Evolutionary conservation across 305 asterid species (phyloP).

Genomic region (Fraxinus platypoda): DNA sequence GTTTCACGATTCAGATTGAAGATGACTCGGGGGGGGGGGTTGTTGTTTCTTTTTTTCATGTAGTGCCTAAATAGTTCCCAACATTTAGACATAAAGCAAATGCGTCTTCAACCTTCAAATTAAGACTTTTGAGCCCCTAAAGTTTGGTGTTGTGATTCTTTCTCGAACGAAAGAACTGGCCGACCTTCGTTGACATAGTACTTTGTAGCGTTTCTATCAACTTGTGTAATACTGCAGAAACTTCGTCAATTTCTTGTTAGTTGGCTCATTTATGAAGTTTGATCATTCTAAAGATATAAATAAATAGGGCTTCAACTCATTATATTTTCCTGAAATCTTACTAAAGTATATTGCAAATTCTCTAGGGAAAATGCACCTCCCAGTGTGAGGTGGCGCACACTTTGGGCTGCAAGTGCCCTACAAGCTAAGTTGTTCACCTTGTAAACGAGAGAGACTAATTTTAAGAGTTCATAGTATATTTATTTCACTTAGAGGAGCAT

Average conservation of each 20-base stretch:
- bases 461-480: too few species aligned
- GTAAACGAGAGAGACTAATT: too few species aligned
- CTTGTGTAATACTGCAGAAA: neutral
- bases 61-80: neutral
- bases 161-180: neutral
- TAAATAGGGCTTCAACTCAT: neutral
- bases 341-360: neutral
- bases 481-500: too few species aligned
- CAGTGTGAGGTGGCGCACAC: neutral
- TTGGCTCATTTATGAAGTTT: neutral
- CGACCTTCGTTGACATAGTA: neutral
- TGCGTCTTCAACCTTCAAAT: neutral
- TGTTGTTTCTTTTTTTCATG: too few species aligned
- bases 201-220: neutral
- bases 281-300: neutral
- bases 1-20: too few species aligned
- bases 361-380: neutral
- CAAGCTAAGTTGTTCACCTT: neutral
- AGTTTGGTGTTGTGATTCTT: neutral
- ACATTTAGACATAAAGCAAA: neutral
- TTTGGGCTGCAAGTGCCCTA: neutral
- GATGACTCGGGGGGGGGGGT: too few species aligned
- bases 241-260: neutral
- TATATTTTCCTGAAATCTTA: neutral
- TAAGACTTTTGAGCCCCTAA: neutral